Evolutionary conservation across 2,329 filamentous ascomycete genomes (phyloP).

Genomic region (Phoma sp.): DNA sequence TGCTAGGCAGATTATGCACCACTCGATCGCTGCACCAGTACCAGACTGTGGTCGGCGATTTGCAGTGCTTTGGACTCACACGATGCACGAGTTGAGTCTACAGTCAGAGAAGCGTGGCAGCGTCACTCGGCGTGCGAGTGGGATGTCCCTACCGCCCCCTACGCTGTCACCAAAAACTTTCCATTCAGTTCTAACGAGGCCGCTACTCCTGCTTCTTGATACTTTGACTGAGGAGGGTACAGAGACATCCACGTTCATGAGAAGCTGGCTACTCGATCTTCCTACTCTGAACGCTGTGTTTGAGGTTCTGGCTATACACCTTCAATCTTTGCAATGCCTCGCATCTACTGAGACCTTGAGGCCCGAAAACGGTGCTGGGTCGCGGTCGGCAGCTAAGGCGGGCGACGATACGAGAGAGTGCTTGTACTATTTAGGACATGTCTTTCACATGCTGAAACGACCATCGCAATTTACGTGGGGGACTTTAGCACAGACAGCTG

Average conservation of each 20-base stretch:
- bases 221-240: constrained; percentile 74
- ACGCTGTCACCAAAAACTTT: constrained; percentile 60
- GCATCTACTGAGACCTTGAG: constrained; percentile 23
- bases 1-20: constrained; percentile 17
- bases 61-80: constrained; percentile 82
- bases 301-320: constrained; percentile 41
- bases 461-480: constrained; percentile 74
- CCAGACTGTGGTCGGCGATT: constrained; percentile 72
- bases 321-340: constrained; percentile 42
- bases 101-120: constrained; percentile 45
- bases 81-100: constrained; percentile 49
- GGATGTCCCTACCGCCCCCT: constrained; percentile 32
- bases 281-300: constrained; percentile 59
- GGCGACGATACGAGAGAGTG: constrained; percentile 75
- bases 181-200: constrained; percentile 77
- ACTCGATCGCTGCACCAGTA: background rate
- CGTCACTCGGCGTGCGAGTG: constrained; percentile 38
- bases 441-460: constrained; percentile 75
- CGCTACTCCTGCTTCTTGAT: constrained; percentile 82
- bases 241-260: constrained; percentile 77
- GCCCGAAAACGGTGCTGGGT: constrained; percentile 11
- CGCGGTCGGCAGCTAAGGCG: background rate
- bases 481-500: constrained; percentile 68
- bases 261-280: constrained; percentile 76
- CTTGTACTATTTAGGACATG: constrained; percentile 76